phyloP scores from a whole-genome alignment of 108 stramenopile species.

The Conticribra guillardii region DNA sequence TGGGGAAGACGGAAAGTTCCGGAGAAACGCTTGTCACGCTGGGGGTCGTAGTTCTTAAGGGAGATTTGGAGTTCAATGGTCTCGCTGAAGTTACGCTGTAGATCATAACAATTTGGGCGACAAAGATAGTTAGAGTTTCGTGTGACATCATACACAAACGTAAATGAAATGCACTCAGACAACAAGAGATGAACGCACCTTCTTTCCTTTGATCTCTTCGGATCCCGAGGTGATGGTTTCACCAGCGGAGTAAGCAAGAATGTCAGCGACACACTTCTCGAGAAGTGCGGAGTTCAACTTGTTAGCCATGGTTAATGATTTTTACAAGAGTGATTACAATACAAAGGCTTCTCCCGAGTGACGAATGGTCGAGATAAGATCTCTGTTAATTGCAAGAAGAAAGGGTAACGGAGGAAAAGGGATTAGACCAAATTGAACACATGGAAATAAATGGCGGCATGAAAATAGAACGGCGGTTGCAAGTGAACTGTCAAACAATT shows the following conservation, averaged over 20 bases:
- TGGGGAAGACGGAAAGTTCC: slow-evolving; percentile 98
- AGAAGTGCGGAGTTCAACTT: slow-evolving; percentile 88
- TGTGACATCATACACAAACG: not conserved
- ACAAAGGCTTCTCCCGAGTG: slow-evolving; percentile 60
- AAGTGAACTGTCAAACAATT: too few relatives aligned
- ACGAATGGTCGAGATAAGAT: slow-evolving; percentile 70
- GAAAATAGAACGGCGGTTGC: too few relatives aligned
- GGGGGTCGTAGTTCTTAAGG: slow-evolving; percentile 99
- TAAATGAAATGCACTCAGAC: not conserved
- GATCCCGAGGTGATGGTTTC: slow-evolving; percentile 56
- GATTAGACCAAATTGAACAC: too few relatives aligned
- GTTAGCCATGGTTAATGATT: slow-evolving; percentile 67
- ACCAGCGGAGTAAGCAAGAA: slow-evolving; percentile 56
- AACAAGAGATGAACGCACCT: slow-evolving; percentile 18
- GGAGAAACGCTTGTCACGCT: slow-evolving; percentile 99
- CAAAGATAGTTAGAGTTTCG: too few relatives aligned
- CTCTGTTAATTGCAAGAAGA: too few relatives aligned
- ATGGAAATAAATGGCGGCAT: too few relatives aligned
- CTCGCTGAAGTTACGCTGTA: slow-evolving; percentile 96
- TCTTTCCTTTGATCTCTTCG: slow-evolving; percentile 93
- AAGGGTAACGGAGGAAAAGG: too few relatives aligned
- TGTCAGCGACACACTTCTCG: slow-evolving; percentile 64
- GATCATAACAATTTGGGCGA: not conserved
- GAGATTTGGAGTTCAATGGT: slow-evolving; percentile 97
- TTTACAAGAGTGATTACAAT: slow-evolving; percentile 9